Evolutionary conservation across 1,284 basidiomycete species (phyloP).

Genomic region (Exobasidium rhododendri): DNA sequence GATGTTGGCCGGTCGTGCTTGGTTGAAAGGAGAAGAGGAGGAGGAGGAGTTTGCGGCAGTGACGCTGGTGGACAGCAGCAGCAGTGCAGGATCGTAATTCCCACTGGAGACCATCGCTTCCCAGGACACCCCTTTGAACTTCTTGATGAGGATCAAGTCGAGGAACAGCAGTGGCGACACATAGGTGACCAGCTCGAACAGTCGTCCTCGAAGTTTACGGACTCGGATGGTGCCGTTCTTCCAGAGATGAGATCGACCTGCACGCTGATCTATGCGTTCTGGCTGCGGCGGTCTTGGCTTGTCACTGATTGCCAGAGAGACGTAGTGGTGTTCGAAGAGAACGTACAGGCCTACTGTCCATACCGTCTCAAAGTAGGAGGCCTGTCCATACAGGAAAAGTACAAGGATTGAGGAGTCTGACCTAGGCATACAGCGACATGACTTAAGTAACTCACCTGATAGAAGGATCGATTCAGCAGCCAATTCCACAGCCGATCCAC

Average conservation of each 20-base stretch:
- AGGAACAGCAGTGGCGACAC: neutral
- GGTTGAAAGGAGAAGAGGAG: neutral
- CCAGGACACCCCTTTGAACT: slow-evolving; percentile 8
- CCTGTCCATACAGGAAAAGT: neutral
- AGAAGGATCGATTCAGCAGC: slow-evolving; percentile 1
- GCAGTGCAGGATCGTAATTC: neutral
- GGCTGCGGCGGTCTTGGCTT: slow-evolving; percentile 1
- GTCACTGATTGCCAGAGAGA: neutral
- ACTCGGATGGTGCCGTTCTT: neutral
- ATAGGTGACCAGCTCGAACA: neutral
- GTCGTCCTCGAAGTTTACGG: neutral
- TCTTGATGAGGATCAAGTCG: slow-evolving; percentile 6
- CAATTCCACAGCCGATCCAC: neutral
- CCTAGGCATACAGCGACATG: neutral
- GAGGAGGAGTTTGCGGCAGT: no score
- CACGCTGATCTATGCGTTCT: neutral
- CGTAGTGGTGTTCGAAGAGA: slow-evolving; percentile 3
- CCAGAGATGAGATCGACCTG: slow-evolving; percentile 1
- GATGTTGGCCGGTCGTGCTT: slow-evolving; percentile 1
- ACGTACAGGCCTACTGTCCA: slow-evolving; percentile 2
- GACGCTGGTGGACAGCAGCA: neutral
- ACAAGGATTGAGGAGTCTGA: neutral
- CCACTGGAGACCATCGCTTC: slow-evolving; percentile 5
- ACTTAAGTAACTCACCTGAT: neutral
- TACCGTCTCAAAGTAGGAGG: slow-evolving; percentile 5